Percentiles rank a stretch among this genome's conserved stretches.
These are phyloP conservation scores for Turnera subulata DNA, from an alignment of 345 rosid genomes.

Conservation along the genomic window DNA sequence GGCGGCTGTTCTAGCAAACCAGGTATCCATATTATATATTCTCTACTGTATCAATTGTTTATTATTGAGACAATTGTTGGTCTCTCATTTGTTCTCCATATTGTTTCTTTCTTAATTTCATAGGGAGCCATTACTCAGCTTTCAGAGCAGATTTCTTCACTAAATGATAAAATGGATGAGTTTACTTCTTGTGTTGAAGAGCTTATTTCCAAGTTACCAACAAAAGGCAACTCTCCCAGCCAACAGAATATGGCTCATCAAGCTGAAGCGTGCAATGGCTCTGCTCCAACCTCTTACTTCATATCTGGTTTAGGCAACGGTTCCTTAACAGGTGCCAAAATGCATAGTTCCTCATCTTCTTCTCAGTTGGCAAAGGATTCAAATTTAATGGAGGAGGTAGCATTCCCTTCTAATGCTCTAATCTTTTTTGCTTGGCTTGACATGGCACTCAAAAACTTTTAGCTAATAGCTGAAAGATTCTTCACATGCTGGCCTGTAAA, in stretches of 20 bases:
- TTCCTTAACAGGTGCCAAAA: slow-evolving; percentile 54
- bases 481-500: neutral
- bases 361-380: slow-evolving; percentile 79
- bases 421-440: no score
- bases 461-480: neutral
- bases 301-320: slow-evolving; percentile 77
- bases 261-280: slow-evolving; percentile 65
- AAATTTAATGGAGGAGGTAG: slow-evolving; percentile 71
- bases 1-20: slow-evolving; percentile 35
- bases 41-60: no score
- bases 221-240: slow-evolving; percentile 48
- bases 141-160: slow-evolving; percentile 80
- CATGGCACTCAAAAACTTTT: no score
- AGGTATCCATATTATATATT: slow-evolving; percentile 32
- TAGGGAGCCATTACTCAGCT: slow-evolving; percentile 79
- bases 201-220: slow-evolving; percentile 55
- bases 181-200: slow-evolving; percentile 73
- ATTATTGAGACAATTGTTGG: no score
- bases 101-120: neutral
- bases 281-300: slow-evolving; percentile 83
- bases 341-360: slow-evolving; percentile 73
- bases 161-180: slow-evolving; percentile 90
- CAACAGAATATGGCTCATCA: slow-evolving; percentile 64
- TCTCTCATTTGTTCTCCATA: slow-evolving; percentile 1
- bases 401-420: no score